phyloP scores from a whole-genome alignment of 345 rosid species.

The Populus ilicifolia region DNA sequence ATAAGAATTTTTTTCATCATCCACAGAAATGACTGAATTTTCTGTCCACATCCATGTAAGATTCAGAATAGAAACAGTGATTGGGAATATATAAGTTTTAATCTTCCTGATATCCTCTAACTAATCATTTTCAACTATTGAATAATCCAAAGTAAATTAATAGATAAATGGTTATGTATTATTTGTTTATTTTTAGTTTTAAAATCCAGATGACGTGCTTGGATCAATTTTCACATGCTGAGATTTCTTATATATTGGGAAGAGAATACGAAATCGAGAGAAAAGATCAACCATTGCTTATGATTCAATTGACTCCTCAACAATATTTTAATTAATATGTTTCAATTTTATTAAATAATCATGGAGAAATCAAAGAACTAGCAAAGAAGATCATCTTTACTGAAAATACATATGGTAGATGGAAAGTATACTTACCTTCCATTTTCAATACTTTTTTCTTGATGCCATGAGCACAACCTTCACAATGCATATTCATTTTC shows the following conservation, averaged over 20 bases:
- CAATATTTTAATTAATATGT: background rate
- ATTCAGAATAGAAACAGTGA: no score
- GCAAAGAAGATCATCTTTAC: background rate
- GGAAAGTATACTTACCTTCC: slow-evolving; percentile 36
- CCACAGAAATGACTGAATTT: background rate
- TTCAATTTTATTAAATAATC: background rate
- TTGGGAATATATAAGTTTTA: no score
- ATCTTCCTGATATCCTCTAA: no score
- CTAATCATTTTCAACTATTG: no score
- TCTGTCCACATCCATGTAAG: no score
- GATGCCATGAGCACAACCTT: slow-evolving; percentile 57
- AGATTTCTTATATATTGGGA: no score
- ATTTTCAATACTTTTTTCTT: slow-evolving; percentile 40
- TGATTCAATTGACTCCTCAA: no score
- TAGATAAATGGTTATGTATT: background rate
- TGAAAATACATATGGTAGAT: background rate
- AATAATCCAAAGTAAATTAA: background rate
- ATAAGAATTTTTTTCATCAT: background rate
- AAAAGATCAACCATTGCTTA: background rate
- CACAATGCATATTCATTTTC: slow-evolving; percentile 63
- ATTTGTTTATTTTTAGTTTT: no score
- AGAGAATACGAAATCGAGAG: background rate
- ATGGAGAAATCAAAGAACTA: background rate
- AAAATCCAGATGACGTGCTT: no score
- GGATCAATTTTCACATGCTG: no score